phyloP scores from a whole-genome alignment of 2,329 filamentous ascomycete species.

The Saccharata proteae region DNA sequence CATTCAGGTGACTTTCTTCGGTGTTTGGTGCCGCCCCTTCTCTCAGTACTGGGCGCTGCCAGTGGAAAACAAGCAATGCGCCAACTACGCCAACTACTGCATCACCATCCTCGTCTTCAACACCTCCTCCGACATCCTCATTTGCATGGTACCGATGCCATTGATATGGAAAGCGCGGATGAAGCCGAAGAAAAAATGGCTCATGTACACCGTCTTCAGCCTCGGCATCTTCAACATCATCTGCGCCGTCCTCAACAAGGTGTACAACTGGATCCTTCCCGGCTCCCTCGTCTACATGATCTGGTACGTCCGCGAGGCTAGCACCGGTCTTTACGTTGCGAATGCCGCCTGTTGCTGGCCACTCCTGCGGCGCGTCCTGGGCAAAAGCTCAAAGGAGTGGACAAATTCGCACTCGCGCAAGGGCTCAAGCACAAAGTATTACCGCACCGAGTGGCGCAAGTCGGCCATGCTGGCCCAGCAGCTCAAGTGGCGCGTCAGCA shows the following conservation, averaged over 20 bases:
- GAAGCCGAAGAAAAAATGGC: conserved; percentile 8
- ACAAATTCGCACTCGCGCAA: not conserved
- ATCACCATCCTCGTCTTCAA: conserved; percentile 12
- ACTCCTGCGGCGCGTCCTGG: conserved; percentile 28
- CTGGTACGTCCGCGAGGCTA: conserved; percentile 39
- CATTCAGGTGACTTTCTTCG: conserved; percentile 11
- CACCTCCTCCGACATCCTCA: conserved; percentile 10
- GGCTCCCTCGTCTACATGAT: conserved; percentile 34
- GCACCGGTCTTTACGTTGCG: conserved; percentile 35
- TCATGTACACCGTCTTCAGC: conserved; percentile 26
- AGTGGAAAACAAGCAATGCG: conserved; percentile 9
- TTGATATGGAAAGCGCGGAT: conserved; percentile 9
- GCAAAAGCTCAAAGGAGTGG: conserved; percentile 5
- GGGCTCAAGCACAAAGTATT: not conserved
- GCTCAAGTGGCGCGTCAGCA: too few species aligned
- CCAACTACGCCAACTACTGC: conserved; percentile 10
- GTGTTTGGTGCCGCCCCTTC: conserved; percentile 11
- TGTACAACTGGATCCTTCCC: conserved; percentile 35
- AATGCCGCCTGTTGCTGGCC: conserved; percentile 39
- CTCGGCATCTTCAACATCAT: conserved; percentile 36
- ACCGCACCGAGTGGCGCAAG: not conserved
- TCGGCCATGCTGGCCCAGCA: not conserved
- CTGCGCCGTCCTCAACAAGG: conserved; percentile 36
- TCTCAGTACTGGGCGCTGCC: conserved; percentile 11
- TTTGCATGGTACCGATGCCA: conserved; percentile 10